A percentile compares a stretch with the other conserved stretches of the same genome.
phyloP scores from a whole-genome alignment of 495 filamentous ascomycete genomes.

The Penicillium waksmanii region DNA sequence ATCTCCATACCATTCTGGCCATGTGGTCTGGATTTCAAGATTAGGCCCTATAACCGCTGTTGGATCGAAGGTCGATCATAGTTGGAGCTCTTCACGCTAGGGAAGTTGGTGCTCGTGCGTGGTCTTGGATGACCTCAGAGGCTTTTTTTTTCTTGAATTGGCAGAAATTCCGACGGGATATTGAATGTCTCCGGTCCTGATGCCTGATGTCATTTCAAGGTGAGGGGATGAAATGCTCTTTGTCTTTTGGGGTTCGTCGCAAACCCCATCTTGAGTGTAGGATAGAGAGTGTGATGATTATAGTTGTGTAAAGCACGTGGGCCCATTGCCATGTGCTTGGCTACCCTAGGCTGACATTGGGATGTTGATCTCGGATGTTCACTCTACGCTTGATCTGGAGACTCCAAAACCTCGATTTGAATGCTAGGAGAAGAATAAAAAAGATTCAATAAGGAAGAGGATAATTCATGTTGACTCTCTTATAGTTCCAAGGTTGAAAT shows the following conservation, averaged over 20 bases:
- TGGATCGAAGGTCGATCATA: slow-evolving; percentile 2
- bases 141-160: background rate
- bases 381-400: no score
- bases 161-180: background rate
- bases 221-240: slow-evolving; percentile 3
- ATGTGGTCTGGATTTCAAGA: background rate
- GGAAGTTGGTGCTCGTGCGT: background rate
- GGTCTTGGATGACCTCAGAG: slow-evolving; percentile 7
- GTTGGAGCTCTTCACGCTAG: slow-evolving; percentile 8
- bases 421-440: no score
- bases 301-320: background rate
- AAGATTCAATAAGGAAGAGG: no score
- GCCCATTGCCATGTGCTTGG: background rate
- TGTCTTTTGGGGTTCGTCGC: background rate
- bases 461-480: no score
- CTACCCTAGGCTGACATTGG: no score
- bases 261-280: background rate
- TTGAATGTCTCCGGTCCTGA: background rate
- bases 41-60: slow-evolving; percentile 2
- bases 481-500: no score
- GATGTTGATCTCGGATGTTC: no score
- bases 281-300: background rate
- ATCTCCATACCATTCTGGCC: background rate
- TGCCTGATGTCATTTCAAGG: slow-evolving; percentile 10
- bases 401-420: no score